A percentile compares a stretch with the other conserved stretches of the same genome.
These are phyloP conservation scores for Colletotrichum sp. DNA, from an alignment of 2,329 filamentous ascomycete species.

Conservation along the genomic window DNA sequence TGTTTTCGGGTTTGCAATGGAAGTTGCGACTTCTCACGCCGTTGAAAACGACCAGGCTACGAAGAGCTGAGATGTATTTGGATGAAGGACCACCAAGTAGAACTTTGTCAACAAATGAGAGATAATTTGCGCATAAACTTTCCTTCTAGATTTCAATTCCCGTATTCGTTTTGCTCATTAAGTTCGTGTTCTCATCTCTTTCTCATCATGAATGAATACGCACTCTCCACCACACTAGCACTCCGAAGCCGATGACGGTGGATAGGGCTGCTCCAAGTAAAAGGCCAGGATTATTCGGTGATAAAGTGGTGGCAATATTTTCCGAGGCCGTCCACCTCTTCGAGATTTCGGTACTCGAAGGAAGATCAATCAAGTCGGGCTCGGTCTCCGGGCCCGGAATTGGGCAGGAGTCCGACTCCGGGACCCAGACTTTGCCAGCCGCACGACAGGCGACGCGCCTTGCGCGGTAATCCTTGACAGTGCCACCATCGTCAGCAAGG, in stretches of 20 bases:
- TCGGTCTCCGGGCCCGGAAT: not conserved
- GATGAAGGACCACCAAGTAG: not conserved
- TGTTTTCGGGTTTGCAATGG: constrained; percentile 24
- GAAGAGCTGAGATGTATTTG: not conserved
- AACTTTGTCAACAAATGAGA: not conserved
- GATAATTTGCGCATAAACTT: not conserved
- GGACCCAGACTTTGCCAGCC: not conserved
- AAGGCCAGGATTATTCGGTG: not conserved
- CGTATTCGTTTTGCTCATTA: not conserved
- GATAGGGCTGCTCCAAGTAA: not conserved
- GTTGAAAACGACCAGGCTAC: not conserved
- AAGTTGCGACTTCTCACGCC: constrained; percentile 7
- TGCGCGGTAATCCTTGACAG: not conserved
- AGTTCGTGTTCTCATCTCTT: not conserved
- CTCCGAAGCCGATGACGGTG: not conserved
- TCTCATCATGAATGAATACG: not conserved
- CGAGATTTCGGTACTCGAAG: not conserved
- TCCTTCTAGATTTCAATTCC: not conserved
- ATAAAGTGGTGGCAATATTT: not conserved
- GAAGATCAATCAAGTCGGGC: not conserved
- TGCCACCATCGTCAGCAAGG: not conserved
- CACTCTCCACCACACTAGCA: not conserved
- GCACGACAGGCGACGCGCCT: not conserved
- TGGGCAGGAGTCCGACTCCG: not conserved
- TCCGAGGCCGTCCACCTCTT: not conserved